A percentile compares a stretch with the other conserved stretches of the same genome.
These are phyloP conservation scores for Linanthus parryae DNA, from an alignment of 148 eudicot genomes.

Conservation along the genomic window DNA sequence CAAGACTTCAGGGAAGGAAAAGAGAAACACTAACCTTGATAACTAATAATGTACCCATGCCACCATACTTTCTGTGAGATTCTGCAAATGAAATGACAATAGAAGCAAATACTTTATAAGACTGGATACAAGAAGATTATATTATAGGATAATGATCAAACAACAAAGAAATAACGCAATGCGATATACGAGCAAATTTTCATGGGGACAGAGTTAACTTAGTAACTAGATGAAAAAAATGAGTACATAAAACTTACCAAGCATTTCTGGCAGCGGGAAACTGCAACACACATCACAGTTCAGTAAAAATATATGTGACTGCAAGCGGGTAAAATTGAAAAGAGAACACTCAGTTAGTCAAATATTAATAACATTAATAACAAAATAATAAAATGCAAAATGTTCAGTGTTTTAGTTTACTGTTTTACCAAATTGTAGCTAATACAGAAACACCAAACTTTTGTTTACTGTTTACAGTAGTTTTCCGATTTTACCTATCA, in stretches of 20 bases:
- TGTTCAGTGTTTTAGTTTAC: no score
- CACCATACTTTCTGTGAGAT: conserved; percentile 71
- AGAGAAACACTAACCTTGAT: conserved; percentile 48
- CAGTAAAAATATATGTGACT: conserved; percentile 76
- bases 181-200: neutral
- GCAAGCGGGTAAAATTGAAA: conserved; percentile 22
- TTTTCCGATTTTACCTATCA: no score
- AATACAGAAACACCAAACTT: no score
- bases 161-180: neutral
- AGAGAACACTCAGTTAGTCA: neutral
- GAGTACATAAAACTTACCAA: conserved; percentile 32
- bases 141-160: no score
- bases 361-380: no score
- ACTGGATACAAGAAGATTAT: no score
- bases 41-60: conserved; percentile 85
- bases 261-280: conserved; percentile 67
- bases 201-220: neutral
- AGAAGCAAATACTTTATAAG: conserved; percentile 2
- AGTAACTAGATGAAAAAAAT: conserved; percentile 6
- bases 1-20: neutral
- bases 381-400: no score
- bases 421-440: no score
- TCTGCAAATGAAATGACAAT: conserved; percentile 30
- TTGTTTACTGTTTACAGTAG: no score
- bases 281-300: conserved; percentile 72